Percentiles rank a stretch among this genome's conserved stretches.
Conservation (phyloP, 371 early-diverging fungal genomes). For the Funneliformis caledonium region DNA sequence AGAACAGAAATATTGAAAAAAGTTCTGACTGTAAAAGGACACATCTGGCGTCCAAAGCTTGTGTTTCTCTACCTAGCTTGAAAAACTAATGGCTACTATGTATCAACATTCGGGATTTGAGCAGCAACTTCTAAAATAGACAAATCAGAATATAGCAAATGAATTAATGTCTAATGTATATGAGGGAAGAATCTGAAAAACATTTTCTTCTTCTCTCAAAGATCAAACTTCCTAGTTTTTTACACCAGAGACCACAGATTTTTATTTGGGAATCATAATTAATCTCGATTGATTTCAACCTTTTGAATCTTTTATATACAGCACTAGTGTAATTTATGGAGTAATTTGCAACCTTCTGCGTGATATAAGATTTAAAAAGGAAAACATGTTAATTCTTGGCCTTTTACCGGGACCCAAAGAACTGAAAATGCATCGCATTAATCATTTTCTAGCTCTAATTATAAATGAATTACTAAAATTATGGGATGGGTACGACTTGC, state of each 20-base stretch:
- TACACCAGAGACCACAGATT: not conserved
- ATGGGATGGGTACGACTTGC: too few relatives aligned
- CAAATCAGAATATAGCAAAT: not conserved
- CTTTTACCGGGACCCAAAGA: not conserved
- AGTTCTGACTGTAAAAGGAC: not conserved
- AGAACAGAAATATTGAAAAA: not conserved
- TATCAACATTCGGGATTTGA: not conserved
- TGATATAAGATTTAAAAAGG: not conserved
- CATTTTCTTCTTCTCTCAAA: not conserved
- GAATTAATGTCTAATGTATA: not conserved
- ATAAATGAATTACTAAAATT: too few relatives aligned
- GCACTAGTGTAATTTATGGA: not conserved
- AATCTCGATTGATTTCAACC: not conserved
- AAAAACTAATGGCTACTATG: not conserved
- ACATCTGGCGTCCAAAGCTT: not conserved
- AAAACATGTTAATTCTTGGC: not conserved
- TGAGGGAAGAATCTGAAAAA: not conserved
- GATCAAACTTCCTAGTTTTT: not conserved
- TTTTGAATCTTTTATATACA: not conserved
- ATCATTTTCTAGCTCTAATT: not conserved
- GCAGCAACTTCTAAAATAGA: not conserved
- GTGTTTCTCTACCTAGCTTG: not conserved
- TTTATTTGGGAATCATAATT: not conserved
- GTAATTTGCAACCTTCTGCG: too few relatives aligned
- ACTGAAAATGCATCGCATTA: not conserved